A percentile compares a stretch with the other conserved stretches of the same genome.
Conservation (phyloP, 2,329 filamentous ascomycete genomes). For the Colletotrichum siamense region DNA sequence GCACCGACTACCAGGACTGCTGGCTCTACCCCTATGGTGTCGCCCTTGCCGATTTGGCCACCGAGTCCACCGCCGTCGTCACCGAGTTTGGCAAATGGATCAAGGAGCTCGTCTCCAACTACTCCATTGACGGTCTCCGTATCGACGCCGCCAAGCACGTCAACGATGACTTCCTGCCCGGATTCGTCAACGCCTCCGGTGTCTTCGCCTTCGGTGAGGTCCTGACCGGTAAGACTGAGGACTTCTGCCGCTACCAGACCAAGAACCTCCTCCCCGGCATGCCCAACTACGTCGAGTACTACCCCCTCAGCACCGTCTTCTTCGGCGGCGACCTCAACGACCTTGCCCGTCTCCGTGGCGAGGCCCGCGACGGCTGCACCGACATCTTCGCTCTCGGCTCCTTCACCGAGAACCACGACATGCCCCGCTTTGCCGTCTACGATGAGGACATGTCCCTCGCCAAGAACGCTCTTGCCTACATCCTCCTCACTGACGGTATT, state of each 20-base stretch:
- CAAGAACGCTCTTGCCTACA: constrained; percentile 66
- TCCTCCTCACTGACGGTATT: constrained; percentile 64
- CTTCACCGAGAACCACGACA: constrained; percentile 67
- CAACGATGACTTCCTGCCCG: constrained; percentile 62
- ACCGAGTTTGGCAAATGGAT: constrained; percentile 64
- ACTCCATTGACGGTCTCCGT: constrained; percentile 66
- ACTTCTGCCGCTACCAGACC: constrained; percentile 61
- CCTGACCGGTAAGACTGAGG: constrained; percentile 55
- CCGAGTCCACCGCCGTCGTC: constrained; percentile 53
- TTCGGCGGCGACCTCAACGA: constrained; percentile 29
- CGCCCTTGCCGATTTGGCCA: constrained; percentile 68
- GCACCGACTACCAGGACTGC: constrained; percentile 58
- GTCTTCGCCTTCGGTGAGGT: constrained; percentile 70
- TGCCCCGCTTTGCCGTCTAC: constrained; percentile 51
- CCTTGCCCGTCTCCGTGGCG: constrained; percentile 28
- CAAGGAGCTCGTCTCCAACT: constrained; percentile 60
- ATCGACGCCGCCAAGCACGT: constrained; percentile 70
- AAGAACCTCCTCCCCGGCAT: constrained; percentile 61
- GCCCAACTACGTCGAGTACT: constrained; percentile 64
- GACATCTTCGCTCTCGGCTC: constrained; percentile 35
- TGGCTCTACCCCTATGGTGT: constrained; percentile 60
- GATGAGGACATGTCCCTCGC: constrained; percentile 60
- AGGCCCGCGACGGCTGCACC: constrained; percentile 14
- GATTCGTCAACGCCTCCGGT: constrained; percentile 57
- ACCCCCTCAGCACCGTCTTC: constrained; percentile 25